Conservation (phyloP, 176 grass and related monocot genomes). For the Chrysopogon serrulatus region DNA sequence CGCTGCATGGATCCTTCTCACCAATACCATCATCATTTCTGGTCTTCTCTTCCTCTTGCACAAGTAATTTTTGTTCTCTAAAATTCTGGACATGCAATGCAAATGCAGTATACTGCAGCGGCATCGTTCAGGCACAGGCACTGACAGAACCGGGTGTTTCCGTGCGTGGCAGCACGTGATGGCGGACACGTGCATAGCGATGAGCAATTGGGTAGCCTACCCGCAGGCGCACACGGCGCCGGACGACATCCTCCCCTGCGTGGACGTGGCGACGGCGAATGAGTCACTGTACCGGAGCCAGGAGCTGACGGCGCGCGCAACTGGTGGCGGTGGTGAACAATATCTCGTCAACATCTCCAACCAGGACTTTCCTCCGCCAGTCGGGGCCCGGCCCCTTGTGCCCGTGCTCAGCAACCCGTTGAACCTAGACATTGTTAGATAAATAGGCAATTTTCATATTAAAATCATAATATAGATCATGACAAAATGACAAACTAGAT, state of each 20-base stretch:
- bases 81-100: neutral
- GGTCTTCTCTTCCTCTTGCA: constrained; percentile 64
- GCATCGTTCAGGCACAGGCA: neutral
- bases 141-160: neutral
- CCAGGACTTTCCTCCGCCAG: constrained; percentile 71
- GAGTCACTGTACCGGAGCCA: constrained; percentile 58
- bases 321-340: constrained; percentile 74
- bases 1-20: constrained; percentile 68
- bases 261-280: constrained; percentile 66
- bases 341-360: constrained; percentile 86
- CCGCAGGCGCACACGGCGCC: constrained; percentile 72
- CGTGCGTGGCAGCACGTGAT: constrained; percentile 70
- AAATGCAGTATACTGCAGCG: neutral
- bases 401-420: constrained; percentile 72
- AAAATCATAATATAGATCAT: too few species aligned
- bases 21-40: constrained; percentile 50
- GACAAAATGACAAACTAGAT: too few species aligned
- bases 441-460: too few species aligned
- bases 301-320: too few species aligned
- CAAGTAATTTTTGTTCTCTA: constrained; percentile 48
- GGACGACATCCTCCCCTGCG: constrained; percentile 85
- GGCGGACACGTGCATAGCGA: constrained; percentile 71
- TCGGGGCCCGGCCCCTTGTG: constrained; percentile 74
- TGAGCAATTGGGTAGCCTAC: constrained; percentile 75
- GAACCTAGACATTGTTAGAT: too few species aligned